Conservation (phyloP, 805 yeast species). For the Ogataea dorogensis region DNA sequence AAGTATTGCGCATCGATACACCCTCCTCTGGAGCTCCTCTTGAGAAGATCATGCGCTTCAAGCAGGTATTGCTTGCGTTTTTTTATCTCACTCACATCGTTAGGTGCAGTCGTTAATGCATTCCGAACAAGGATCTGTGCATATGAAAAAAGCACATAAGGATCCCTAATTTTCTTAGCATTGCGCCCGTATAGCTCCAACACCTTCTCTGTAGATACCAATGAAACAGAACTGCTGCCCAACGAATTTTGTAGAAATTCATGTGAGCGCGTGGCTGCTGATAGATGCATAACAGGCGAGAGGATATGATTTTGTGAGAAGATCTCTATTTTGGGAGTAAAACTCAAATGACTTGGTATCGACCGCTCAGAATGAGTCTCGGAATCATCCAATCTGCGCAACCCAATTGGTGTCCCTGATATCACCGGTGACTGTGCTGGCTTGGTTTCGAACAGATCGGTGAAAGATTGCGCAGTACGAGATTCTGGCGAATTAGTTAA, state of each 20-base stretch:
- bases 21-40: constrained; percentile 73
- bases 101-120: constrained; percentile 18
- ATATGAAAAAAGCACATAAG: constrained; percentile 81
- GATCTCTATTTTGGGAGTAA: constrained; percentile 14
- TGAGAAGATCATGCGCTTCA: constrained; percentile 58
- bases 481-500: constrained; percentile 5
- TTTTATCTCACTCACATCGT: constrained; percentile 28
- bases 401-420: constrained; percentile 17
- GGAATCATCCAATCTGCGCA: constrained; percentile 3
- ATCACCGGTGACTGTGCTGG: constrained; percentile 4
- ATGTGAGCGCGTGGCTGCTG: constrained; percentile 18
- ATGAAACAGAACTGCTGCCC: constrained; percentile 28
- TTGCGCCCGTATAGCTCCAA: constrained; percentile 83
- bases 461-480: neutral
- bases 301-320: constrained; percentile 12
- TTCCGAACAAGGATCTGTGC: constrained; percentile 70
- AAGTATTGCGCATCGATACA: constrained; percentile 89
- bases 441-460: constrained; percentile 1
- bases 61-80: constrained; percentile 59
- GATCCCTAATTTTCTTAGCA: constrained; percentile 82
- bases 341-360: constrained; percentile 11
- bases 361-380: constrained; percentile 11
- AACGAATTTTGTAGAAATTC: constrained; percentile 17
- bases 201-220: constrained; percentile 53
- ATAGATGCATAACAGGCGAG: constrained; percentile 17